Evolutionary conservation across 352 stramenopile genomes (phyloP).

Genomic region (Pythium dissotocum): DNA sequence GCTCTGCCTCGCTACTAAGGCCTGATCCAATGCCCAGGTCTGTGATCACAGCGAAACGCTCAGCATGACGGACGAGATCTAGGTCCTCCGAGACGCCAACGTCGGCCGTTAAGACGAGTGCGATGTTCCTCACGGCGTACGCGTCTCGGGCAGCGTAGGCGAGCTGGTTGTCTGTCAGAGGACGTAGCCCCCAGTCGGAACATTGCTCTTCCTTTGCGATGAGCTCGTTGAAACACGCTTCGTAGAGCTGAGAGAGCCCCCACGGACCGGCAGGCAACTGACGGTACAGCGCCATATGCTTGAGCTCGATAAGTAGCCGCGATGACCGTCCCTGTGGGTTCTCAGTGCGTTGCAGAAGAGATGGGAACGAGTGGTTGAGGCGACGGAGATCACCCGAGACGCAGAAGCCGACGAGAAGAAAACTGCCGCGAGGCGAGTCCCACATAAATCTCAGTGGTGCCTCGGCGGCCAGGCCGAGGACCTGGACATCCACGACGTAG

Average conservation of each 20-base stretch:
- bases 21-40: neutral
- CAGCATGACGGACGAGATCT: slow-evolving; percentile 16
- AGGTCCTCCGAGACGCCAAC: slow-evolving; percentile 7
- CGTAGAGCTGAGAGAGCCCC: slow-evolving; percentile 53
- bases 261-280: slow-evolving; percentile 48
- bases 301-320: slow-evolving; percentile 49
- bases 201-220: slow-evolving; percentile 69
- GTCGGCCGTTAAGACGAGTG: slow-evolving; percentile 49
- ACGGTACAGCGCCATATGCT: slow-evolving; percentile 49
- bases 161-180: slow-evolving; percentile 43
- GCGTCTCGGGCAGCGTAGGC: slow-evolving; percentile 62
- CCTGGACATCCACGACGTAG: slow-evolving; percentile 63
- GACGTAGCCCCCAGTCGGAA: slow-evolving; percentile 54
- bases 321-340: neutral
- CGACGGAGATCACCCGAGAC: slow-evolving; percentile 51
- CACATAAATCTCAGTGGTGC: slow-evolving; percentile 44
- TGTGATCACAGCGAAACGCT: slow-evolving; percentile 31
- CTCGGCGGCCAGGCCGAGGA: slow-evolving; percentile 38
- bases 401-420: slow-evolving; percentile 57
- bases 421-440: slow-evolving; percentile 27
- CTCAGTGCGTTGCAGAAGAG: slow-evolving; percentile 13
- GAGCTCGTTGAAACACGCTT: slow-evolving; percentile 36
- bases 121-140: slow-evolving; percentile 45
- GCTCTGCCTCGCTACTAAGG: neutral
- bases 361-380: slow-evolving; percentile 54